Percentiles rank a stretch among this genome's conserved stretches.
These are phyloP conservation scores for Kazachstania africana DNA, from an alignment of 805 yeast species.

Conservation along the genomic window DNA sequence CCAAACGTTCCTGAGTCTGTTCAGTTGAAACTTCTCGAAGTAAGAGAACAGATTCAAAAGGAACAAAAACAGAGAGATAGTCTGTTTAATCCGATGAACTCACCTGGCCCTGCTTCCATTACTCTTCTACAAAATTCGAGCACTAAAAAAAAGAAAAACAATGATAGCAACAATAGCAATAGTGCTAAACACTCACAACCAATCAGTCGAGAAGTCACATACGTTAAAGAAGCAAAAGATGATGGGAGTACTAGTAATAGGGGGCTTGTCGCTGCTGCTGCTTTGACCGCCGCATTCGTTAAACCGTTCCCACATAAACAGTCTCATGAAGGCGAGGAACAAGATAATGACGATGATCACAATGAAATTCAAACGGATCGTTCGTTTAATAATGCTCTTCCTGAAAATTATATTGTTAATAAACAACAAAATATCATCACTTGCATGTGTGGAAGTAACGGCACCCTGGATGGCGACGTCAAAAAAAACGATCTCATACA, in stretches of 20 bases:
- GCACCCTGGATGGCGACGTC: slow-evolving; percentile 83
- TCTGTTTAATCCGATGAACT: slow-evolving; percentile 18
- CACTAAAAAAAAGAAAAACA: slow-evolving; percentile 1
- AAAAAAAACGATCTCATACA: slow-evolving; percentile 37
- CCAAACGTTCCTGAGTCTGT: neutral
- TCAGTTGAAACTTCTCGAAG: slow-evolving; percentile 4
- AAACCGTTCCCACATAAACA: slow-evolving; percentile 46
- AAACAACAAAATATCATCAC: slow-evolving; percentile 81
- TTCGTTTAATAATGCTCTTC: no score
- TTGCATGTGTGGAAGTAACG: slow-evolving; percentile 63
- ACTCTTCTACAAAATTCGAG: slow-evolving; percentile 19
- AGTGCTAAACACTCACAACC: neutral
- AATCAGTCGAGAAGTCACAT: no score
- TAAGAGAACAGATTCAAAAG: slow-evolving; percentile 7
- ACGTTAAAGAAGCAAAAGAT: neutral
- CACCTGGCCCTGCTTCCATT: slow-evolving; percentile 40
- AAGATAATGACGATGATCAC: neutral
- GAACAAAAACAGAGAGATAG: slow-evolving; percentile 4
- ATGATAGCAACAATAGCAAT: neutral
- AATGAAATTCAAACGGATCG: neutral
- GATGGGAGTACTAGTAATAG: slow-evolving; percentile 1
- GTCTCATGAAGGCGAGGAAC: neutral
- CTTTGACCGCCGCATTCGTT: slow-evolving; percentile 72
- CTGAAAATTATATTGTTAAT: slow-evolving; percentile 48
- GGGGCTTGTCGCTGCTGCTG: slow-evolving; percentile 60